Base-by-base conservation (phyloP, 1,284 basidiomycete species). In the Bjerkandera adusta region DNA sequence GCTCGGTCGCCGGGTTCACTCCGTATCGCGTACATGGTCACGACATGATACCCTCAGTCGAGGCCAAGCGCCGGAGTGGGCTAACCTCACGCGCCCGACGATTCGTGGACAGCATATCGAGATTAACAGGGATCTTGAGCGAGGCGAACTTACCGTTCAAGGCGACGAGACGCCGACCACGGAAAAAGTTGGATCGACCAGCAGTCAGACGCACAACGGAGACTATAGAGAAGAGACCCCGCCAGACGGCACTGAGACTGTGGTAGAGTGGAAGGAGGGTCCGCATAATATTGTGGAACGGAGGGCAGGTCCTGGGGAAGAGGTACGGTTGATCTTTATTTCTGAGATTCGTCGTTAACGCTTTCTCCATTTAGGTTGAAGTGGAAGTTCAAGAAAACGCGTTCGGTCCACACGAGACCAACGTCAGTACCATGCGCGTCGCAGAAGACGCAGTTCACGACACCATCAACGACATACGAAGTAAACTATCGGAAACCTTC, bases 21-120 rank as follows among this genome's bases (percentile, higher is more conserved):
- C 88, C 12, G 89, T 94, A 48, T 88, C 89, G 5, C 77, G 89
- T 49, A 94, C 92, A 7, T 94, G 91, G 86, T 86, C 85, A 2
- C 75, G 85, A 33, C 81, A 83, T 53, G 74, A 76, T 51, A 81
- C 77, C 1, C 68, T 76, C 56, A 72, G 73, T 13, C 45, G 45
- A 65, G 68, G 5, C 57, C 65, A 16, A 46, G 63, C 3, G 67
- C 66, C 85, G 3, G 82, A 85, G 33, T 89, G 93, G 93, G 77
- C 89, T 10, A 83, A 80, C 35, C 81, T 88, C 53, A 85, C 85
- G n/a, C 76, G 81, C 32, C 73, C 81, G 18, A 79, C 92, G 27
- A 69, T 72, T 1, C 79, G 81, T 8, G 79, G 73, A 37, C 78
- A 87, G 45, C 82, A 88, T 42, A 84, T 95, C 48, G 75, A 90